A percentile compares a stretch with the other conserved stretches of the same genome.
phyloP scores from a whole-genome alignment of 805 yeast species.

The Helenozyma rhizophorensis region DNA sequence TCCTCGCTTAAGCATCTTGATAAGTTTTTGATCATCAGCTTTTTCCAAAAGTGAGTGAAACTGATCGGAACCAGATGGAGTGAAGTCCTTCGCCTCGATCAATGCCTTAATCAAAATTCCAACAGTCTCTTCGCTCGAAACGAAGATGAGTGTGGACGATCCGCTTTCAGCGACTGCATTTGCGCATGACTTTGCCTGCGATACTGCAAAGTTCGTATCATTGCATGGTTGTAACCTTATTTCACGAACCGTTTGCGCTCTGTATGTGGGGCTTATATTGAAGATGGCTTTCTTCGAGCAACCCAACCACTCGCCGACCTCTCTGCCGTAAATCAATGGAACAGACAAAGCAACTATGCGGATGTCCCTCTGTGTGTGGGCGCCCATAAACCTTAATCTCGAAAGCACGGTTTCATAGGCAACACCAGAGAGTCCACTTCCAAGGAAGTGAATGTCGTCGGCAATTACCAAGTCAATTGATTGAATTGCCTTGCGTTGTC shows the following conservation, averaged over 20 bases:
- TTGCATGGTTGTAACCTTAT: constrained; percentile 47
- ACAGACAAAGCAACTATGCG: constrained; percentile 69
- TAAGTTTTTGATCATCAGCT: constrained; percentile 5
- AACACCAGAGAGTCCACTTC: constrained; percentile 52
- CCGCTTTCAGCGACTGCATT: background rate
- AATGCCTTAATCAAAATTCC: constrained; percentile 4
- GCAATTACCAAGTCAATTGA: constrained; percentile 63
- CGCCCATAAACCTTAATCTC: constrained; percentile 65
- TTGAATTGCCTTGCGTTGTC: constrained; percentile 65
- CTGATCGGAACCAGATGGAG: background rate
- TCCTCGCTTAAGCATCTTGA: constrained; percentile 38
- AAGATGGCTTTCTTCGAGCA: constrained; percentile 54
- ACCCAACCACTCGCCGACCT: constrained; percentile 85
- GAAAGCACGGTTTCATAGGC: constrained; percentile 67
- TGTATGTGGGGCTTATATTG: constrained; percentile 65
- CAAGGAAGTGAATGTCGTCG: constrained; percentile 70
- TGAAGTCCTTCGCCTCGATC: constrained; percentile 2
- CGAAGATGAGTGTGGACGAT: constrained; percentile 39
- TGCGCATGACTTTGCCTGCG: constrained; percentile 3
- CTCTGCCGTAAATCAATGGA: constrained; percentile 70
- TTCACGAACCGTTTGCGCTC: constrained; percentile 51
- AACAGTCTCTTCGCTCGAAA: constrained; percentile 43
- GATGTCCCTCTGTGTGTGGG: constrained; percentile 51
- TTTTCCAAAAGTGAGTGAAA: constrained; percentile 1
- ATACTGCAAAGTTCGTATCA: constrained; percentile 1